Conservation (phyloP, 108 stramenopile species). For the Mediolabrus comicus region DNA sequence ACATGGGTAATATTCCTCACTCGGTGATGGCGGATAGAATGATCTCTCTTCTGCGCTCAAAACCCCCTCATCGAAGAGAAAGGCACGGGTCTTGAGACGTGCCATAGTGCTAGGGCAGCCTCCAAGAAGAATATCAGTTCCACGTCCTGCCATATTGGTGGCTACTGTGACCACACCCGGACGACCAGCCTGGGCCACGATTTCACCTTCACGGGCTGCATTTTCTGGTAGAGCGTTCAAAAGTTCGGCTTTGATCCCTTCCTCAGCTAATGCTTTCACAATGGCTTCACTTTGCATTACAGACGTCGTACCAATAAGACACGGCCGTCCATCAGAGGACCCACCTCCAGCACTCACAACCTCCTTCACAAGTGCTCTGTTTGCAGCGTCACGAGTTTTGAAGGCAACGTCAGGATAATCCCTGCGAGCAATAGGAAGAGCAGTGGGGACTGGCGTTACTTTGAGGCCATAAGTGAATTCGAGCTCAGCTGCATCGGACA, state of each 20-base stretch:
- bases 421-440: slow-evolving; percentile 87
- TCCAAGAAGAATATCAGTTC: slow-evolving; percentile 95
- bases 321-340: slow-evolving; percentile 76
- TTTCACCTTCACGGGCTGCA: slow-evolving; percentile 90
- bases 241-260: slow-evolving; percentile 81
- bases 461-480: slow-evolving; percentile 80
- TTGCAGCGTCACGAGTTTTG: slow-evolving; percentile 88
- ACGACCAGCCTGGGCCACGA: slow-evolving; percentile 94
- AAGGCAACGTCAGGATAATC: slow-evolving; percentile 94
- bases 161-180: slow-evolving; percentile 93
- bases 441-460: slow-evolving; percentile 89
- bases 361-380: slow-evolving; percentile 83
- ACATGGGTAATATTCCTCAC: slow-evolving; percentile 76
- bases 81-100: slow-evolving; percentile 66
- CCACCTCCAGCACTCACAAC: slow-evolving; percentile 76
- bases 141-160: slow-evolving; percentile 97
- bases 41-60: slow-evolving; percentile 55
- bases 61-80: slow-evolving; percentile 70
- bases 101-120: slow-evolving; percentile 92
- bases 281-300: slow-evolving; percentile 87
- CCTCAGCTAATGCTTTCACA: slow-evolving; percentile 72
- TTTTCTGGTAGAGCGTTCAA: slow-evolving; percentile 93
- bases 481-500: slow-evolving; percentile 87
- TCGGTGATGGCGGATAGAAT: slow-evolving; percentile 71
- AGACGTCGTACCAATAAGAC: slow-evolving; percentile 93